These are phyloP conservation scores for Wickerhamiella sergipiensis DNA, from an alignment of 805 yeast species.

Conservation along the genomic window DNA sequence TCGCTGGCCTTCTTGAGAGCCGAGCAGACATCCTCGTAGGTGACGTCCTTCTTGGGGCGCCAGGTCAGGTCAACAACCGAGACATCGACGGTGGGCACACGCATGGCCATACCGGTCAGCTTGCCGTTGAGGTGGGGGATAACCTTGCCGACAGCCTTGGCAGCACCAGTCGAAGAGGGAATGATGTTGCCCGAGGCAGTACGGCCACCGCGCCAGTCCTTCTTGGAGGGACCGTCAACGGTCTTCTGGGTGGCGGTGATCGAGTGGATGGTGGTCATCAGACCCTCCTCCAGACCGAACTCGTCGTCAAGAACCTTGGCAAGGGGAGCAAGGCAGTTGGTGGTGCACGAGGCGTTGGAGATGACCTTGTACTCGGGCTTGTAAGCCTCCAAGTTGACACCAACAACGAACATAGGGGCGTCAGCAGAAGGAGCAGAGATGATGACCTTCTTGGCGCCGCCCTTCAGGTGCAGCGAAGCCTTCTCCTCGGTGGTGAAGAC, in stretches of 20 bases:
- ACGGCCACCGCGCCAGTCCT: conserved; percentile 99
- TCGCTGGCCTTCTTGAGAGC: conserved; percentile 66
- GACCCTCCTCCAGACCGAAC: conserved; percentile 81
- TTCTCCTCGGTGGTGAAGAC: conserved; percentile 74
- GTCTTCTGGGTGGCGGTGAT: conserved; percentile 94
- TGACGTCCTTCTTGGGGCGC: conserved; percentile 59
- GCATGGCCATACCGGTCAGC: conserved; percentile 85
- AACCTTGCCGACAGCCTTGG: conserved; percentile 94
- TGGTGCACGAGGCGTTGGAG: conserved; percentile 92
- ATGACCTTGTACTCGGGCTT: conserved; percentile 60
- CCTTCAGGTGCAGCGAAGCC: conserved; percentile 72
- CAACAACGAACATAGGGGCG: conserved; percentile 90
- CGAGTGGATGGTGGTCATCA: conserved; percentile 94
- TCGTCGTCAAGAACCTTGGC: conserved; percentile 79
- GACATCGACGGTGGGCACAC: conserved; percentile 89
- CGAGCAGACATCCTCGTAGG: conserved; percentile 72
- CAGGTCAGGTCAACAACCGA: conserved; percentile 89
- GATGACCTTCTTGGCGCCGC: conserved; percentile 90
- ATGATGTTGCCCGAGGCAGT: conserved; percentile 91
- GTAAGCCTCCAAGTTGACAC: conserved; percentile 77
- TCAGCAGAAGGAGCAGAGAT: conserved; percentile 90
- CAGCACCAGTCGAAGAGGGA: conserved; percentile 95
- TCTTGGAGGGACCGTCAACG: conserved; percentile 93
- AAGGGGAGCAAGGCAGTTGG: conserved; percentile 90
- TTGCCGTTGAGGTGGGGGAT: conserved; percentile 83